A percentile compares a stretch with the other conserved stretches of the same genome.
Evolutionary conservation across 2,329 filamentous ascomycete genomes (phyloP).

Genomic region (Penicillium freii): DNA sequence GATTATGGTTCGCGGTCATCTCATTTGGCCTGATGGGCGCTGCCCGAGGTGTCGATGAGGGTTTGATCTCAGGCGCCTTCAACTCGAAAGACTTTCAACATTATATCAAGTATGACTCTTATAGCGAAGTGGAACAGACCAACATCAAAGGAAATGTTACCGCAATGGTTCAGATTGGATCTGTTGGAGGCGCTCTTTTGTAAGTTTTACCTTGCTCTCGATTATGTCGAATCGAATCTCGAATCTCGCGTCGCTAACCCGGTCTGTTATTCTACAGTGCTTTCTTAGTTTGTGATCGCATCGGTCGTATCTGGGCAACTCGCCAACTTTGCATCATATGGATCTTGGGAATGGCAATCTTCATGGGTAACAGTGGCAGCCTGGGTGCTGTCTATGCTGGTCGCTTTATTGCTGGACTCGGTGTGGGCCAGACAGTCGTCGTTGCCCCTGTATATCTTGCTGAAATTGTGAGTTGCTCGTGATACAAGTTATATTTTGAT

Average conservation of each 20-base stretch:
- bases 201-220: slow-evolving; percentile 27
- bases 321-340: slow-evolving; percentile 44
- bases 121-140: slow-evolving; percentile 55
- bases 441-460: slow-evolving; percentile 67
- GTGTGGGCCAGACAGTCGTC: slow-evolving; percentile 45
- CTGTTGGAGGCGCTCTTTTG: slow-evolving; percentile 67
- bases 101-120: slow-evolving; percentile 57
- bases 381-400: slow-evolving; percentile 46
- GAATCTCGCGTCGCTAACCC: neutral
- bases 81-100: slow-evolving; percentile 63
- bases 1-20: slow-evolving; percentile 72
- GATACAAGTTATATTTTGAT: neutral
- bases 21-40: slow-evolving; percentile 74
- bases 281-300: slow-evolving; percentile 49
- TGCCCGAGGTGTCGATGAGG: slow-evolving; percentile 76
- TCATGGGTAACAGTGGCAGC: slow-evolving; percentile 41
- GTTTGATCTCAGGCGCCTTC: slow-evolving; percentile 71
- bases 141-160: slow-evolving; percentile 75
- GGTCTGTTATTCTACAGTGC: slow-evolving; percentile 41
- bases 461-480: slow-evolving; percentile 53
- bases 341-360: slow-evolving; percentile 45
- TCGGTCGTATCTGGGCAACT: slow-evolving; percentile 43
- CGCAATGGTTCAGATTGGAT: slow-evolving; percentile 78
- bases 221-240: neutral
- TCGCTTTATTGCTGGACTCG: slow-evolving; percentile 46